These are phyloP conservation scores for Naganishia albida DNA, from an alignment of 1,284 basidiomycete genomes.

Conservation along the genomic window DNA sequence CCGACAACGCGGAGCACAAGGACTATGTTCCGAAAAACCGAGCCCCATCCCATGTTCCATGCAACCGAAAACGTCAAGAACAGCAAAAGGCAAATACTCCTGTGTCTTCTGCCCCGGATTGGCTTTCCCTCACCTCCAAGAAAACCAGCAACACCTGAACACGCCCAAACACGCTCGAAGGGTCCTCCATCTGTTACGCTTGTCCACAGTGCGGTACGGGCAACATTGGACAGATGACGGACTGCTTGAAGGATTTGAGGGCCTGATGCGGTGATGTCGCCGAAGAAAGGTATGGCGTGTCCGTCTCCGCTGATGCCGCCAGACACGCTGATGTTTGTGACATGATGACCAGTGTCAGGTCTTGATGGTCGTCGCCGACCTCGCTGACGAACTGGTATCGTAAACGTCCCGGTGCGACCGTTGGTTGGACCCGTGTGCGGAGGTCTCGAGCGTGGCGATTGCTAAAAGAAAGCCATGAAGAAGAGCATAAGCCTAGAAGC, in stretches of 20 bases:
- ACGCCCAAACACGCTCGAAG: conserved; percentile 13
- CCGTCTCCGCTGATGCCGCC: too few relatives aligned
- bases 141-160: conserved; percentile 7
- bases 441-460: too few relatives aligned
- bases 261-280: background rate
- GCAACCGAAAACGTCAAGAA: background rate
- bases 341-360: background rate
- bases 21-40: too few relatives aligned
- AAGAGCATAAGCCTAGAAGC: too few relatives aligned
- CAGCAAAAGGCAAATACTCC: background rate
- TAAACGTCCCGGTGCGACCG: too few relatives aligned
- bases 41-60: background rate
- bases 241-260: background rate
- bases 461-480: too few relatives aligned
- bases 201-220: conserved; percentile 1
- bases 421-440: too few relatives aligned
- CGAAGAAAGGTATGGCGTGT: background rate
- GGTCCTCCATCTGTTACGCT: conserved; percentile 1
- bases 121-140: background rate
- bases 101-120: conserved; percentile 12
- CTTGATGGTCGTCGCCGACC: too few relatives aligned
- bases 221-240: background rate
- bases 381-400: too few relatives aligned
- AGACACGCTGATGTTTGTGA: background rate
- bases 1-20: too few relatives aligned